Base-by-base conservation (phyloP, 2,329 filamentous ascomycete species). In the Arthrobotrys sphaeroides region DNA sequence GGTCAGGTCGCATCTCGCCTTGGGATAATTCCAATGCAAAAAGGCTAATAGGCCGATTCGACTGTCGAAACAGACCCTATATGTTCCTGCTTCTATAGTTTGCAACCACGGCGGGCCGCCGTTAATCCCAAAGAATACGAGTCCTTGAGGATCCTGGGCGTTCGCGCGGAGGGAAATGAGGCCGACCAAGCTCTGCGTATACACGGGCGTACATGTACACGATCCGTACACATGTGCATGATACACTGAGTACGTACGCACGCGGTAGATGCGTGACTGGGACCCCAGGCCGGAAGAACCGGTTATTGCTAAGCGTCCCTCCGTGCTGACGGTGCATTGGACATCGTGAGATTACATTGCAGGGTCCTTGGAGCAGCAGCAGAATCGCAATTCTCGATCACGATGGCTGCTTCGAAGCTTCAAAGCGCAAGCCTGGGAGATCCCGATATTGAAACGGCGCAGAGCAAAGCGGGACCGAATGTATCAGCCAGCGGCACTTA, bases 51-150 rank as follows among this genome's bases (percentile, higher is more conserved):
- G 5, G 31, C 36, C 53, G 26, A 40, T 31, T 70, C 55, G 66
- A 62, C 55, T 55, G 42, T 55, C 66, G 66, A 70, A 70, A 70
- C 66, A 45, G 18, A 9, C 20, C 20, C 66, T 62, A 62, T 62
- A 70, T 31, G 66, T 70, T 61, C 66, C 66, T 70, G 66, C 66
- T 61, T 70, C 24, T 70, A 70, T 70, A 70, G 55, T 26, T n/a
- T 55, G 33, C 22, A 36, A 38, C 26, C 51, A 33, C 33, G 28
- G 43, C 45, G 10, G 31, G 43, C 45, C 24, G 45, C 59, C 59
- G 38, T 49, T 33, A 62, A 36, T 36, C 51, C 24, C 31, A 24
- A 55, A 55, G 28, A 55, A 55, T 38, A 55, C 28, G 31, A 38
- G 31, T 38, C 51, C 31, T 24, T 18, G 5, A 55, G 31, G 7